Percentiles rank a stretch among this genome's conserved stretches.
Conservation (phyloP, 2,329 filamentous ascomycete genomes). For the Bipolaris bicolor region DNA sequence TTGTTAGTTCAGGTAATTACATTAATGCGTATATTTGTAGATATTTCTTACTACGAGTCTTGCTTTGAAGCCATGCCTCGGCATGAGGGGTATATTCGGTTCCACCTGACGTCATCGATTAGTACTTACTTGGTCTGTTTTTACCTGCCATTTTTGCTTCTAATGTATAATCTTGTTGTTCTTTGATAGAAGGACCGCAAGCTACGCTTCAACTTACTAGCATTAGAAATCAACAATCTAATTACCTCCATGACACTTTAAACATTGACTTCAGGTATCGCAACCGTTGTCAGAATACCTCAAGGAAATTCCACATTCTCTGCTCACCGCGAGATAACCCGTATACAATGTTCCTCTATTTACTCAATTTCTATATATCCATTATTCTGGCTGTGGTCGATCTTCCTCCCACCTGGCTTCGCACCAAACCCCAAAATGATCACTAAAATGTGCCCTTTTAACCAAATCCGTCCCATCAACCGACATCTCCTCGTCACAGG, state of each 20-base stretch:
- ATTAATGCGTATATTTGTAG: neutral
- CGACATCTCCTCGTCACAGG: neutral
- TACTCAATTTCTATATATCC: neutral
- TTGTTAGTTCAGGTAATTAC: neutral
- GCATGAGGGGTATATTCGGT: constrained; percentile 9
- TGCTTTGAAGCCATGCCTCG: neutral
- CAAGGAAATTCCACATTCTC: no score
- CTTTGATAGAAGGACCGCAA: no score
- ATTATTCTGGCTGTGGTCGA: neutral
- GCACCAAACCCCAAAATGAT: constrained; percentile 12
- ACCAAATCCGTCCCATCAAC: neutral
- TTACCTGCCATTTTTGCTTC: no score
- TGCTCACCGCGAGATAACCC: no score
- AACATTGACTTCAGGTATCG: no score
- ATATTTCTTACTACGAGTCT: neutral
- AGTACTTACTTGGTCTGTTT: no score
- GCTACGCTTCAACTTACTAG: no score
- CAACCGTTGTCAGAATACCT: no score
- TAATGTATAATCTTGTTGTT: no score
- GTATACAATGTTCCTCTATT: neutral
- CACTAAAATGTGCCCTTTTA: constrained; percentile 4
- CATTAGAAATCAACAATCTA: no score
- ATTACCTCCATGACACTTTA: no score
- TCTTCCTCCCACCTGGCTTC: constrained; percentile 6
- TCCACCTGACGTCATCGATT: constrained; percentile 1